Base-by-base conservation (phyloP, 2,329 filamentous ascomycete genomes). In the Leptosphaerulina australis region DNA sequence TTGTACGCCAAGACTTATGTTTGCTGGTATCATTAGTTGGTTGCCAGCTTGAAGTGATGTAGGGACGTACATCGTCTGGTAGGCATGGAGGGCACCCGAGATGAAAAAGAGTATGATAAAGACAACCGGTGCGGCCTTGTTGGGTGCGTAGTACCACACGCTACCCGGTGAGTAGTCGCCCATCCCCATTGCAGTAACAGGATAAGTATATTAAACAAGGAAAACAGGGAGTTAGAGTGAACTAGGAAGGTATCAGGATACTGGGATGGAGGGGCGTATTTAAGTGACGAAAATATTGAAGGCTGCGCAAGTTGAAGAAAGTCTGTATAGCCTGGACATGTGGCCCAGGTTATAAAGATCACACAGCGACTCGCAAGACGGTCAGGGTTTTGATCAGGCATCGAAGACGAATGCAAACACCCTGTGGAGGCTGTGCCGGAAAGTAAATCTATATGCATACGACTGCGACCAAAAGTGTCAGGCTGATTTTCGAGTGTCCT, bases 1-100 rank as follows among this genome's bases (percentile, higher is more conserved):
- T 83, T 11, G 84, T 71, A 40, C 76, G 77, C 79, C 81, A 86
- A 57, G 77, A 81, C 55, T 80, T 81, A 62, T 84, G 82, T 44
- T 73, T 79, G 34, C 82, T 84, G 15, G 15, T 11, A 18, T 12
- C 24, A 8, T 51, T 10, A 44, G 53, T 37, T 10, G 5, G 30
- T 34, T n/a, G n/a, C n/a, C n/a, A n/a, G n/a, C n/a, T n/a, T n/a
- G 21, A 29, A 17, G n/a, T 24, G 2, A 4, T 15, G 11, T 2
- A 30, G 9, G 11, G 24, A 74, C 79, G 71, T 66, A 85, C 83
- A 75, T 71, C 59, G 78, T 82, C 62, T 84, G 82, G 68, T 77
- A 84, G n/a, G 76, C 63, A 59, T 85, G 82, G 2, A 73, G 56
- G n/a, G 66, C 31, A 4, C 74, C 77, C 0, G 81, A 81, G 25